These are phyloP conservation scores for Hydnum rufescens DNA, from an alignment of 768 basidiomycete genomes.

Conservation along the genomic window DNA sequence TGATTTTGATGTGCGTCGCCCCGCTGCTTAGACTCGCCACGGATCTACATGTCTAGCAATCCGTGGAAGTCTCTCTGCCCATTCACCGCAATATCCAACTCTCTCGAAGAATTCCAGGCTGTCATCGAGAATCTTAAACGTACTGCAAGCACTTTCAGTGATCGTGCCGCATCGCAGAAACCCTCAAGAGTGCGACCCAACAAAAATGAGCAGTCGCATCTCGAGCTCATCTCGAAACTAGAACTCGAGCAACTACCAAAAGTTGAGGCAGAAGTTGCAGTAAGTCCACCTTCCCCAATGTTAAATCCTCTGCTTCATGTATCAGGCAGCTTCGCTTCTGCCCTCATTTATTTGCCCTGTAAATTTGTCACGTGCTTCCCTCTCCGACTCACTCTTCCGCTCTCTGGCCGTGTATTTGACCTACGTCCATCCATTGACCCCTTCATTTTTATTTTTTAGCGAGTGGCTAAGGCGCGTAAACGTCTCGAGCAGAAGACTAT, in stretches of 20 bases:
- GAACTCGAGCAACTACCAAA: conserved; percentile 38
- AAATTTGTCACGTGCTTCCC: background rate
- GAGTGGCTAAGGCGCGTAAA: conserved; percentile 45
- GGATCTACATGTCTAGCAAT: conserved; percentile 68
- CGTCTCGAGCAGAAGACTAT: conserved; percentile 16
- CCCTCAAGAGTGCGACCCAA: background rate
- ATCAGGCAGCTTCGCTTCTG: background rate
- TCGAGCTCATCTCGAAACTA: conserved; percentile 37
- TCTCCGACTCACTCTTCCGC: background rate
- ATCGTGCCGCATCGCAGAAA: background rate
- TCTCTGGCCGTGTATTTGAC: background rate
- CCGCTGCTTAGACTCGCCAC: conserved; percentile 78
- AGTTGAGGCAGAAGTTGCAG: conserved; percentile 48
- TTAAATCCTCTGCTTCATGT: too few species aligned
- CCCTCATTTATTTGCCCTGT: background rate
- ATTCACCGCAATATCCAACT: conserved; percentile 50
- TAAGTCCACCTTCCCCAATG: conserved; percentile 24
- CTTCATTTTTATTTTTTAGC: conserved; percentile 26
- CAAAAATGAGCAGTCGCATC: conserved; percentile 41
- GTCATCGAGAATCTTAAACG: conserved; percentile 41
- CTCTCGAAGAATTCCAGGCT: conserved; percentile 50
- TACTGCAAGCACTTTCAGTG: conserved; percentile 11
- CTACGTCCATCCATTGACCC: background rate
- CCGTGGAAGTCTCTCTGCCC: conserved; percentile 77
- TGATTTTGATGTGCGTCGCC: too few species aligned